Evolutionary conservation across 176 grass and related monocot genomes (phyloP), one percentile per base, ranked within the genome.

Genomic region (Phoenix dactylifera): DNA sequence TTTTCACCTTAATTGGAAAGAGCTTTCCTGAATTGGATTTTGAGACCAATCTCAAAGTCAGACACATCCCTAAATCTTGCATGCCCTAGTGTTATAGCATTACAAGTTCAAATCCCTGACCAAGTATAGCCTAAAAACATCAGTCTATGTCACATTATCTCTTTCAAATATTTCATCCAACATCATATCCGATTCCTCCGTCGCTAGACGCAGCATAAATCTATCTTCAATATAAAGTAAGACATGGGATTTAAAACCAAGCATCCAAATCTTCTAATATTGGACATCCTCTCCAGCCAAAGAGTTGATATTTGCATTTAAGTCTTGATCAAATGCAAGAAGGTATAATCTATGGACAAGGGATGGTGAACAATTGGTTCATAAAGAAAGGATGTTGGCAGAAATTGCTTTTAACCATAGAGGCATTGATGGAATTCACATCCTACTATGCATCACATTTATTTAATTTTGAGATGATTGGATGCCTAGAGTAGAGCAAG

Each of bases 131-230:
- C 26, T 3, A 32, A 49, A 49, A 54, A 9, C 69, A 72, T 72
- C 15, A 18, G 69, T 72, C 69, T 58, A 72, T 1, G 58, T 52
- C 22, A 60, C 44, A 16, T 52, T 49, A 10, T 72, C 69, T 58
- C 55, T 70, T 16, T 58, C 54, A 26, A 30, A 10, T 7, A 70
- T 70, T 70, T 70, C 54, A 25, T 70, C 67, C n/a, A 59, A 59
- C 54, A 70, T 0, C 6, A 4, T 70, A 24, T 15, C 59, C 15
- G 55, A 29, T 26, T 70, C 54, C 6, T 2, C 16, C 4, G 49
- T 58, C 15, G 4, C 22, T 10, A 12, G 35, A 22, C 20, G 5
- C 20, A 58, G 30, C 58, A 49, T 1, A 50, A 70, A 50, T 59
- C 16, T n/a, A 48, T n/a, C 14, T 6, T 10, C 57, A 6, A 58